A percentile compares a stretch with the other conserved stretches of the same genome.
phyloP scores from a whole-genome alignment of 208 protist species.

The Trypanosoma scelopori region DNA sequence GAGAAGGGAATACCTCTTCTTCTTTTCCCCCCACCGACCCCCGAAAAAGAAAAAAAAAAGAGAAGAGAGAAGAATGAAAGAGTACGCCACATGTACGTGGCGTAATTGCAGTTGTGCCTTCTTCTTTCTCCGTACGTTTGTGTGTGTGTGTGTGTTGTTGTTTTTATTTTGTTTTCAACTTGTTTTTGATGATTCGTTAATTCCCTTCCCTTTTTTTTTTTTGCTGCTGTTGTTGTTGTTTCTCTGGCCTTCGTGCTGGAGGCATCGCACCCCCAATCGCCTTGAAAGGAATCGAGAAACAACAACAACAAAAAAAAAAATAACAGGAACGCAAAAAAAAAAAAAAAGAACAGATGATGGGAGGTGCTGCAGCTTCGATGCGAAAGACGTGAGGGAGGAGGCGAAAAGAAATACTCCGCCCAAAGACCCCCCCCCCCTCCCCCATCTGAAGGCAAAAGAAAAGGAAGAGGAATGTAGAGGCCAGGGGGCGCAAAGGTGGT shows the following conservation, averaged over 20 bases:
- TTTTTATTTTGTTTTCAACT: too few species aligned
- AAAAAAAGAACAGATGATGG: too few species aligned
- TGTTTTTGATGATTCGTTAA: too few species aligned
- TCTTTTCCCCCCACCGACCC: too few species aligned
- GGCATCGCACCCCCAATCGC: too few species aligned
- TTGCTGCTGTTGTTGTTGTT: too few species aligned
- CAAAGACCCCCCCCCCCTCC: too few species aligned
- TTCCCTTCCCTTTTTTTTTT: too few species aligned
- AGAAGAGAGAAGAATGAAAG: slow-evolving; percentile 1
- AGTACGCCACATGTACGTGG: neutral
- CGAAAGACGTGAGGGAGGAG: neutral
- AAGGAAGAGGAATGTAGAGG: neutral
- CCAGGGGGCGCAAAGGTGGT: neutral
- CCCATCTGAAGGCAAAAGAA: neutral
- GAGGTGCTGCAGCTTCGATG: neutral
- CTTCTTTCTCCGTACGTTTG: neutral
- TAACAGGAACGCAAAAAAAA: too few species aligned
- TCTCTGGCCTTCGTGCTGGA: too few species aligned
- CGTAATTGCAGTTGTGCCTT: neutral
- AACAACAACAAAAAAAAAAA: too few species aligned
- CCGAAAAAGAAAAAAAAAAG: slow-evolving; percentile 1
- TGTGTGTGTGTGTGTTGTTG: slow-evolving; percentile 2
- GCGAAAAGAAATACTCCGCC: neutral
- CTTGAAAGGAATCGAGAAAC: too few species aligned
- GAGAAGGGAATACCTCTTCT: slow-evolving; percentile 4